Evolutionary conservation across 2,329 filamentous ascomycete genomes (phyloP).

Genomic region (Paracoccidioides brasiliensis): DNA sequence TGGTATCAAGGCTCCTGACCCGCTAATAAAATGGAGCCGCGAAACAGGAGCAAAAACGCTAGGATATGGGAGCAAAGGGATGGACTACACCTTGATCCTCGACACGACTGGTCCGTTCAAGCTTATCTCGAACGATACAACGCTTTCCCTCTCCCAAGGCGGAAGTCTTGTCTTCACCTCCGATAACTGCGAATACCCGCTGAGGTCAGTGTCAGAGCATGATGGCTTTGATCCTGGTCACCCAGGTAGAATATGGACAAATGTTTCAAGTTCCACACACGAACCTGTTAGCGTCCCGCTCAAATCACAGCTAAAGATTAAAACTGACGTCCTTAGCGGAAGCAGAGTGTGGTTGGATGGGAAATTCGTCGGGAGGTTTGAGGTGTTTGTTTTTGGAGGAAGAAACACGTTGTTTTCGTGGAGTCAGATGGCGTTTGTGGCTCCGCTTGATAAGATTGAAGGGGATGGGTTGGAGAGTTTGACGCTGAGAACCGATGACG

Average conservation of each 20-base stretch:
- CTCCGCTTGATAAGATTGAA: constrained; percentile 29
- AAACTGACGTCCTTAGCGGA: constrained; percentile 34
- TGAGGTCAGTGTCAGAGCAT: constrained; percentile 31
- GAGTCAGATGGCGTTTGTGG: constrained; percentile 46
- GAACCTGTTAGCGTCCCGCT: constrained; percentile 24
- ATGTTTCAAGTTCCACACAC: constrained; percentile 36
- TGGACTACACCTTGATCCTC: constrained; percentile 43
- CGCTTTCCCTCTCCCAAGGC: constrained; percentile 24
- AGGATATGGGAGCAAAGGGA: constrained; percentile 40
- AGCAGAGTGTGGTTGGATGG: constrained; percentile 38
- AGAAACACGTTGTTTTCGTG: constrained; percentile 40
- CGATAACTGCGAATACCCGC: constrained; percentile 37
- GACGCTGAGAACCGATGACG: background rate
- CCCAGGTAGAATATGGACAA: constrained; percentile 42
- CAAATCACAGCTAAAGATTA: constrained; percentile 28
- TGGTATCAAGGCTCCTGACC: constrained; percentile 23
- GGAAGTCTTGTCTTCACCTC: constrained; percentile 32
- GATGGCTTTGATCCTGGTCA: constrained; percentile 37
- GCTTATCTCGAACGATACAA: constrained; percentile 33
- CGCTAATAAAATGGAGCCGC: constrained; percentile 21
- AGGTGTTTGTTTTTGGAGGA: constrained; percentile 43
- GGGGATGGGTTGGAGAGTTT: constrained; percentile 12
- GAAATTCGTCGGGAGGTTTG: constrained; percentile 38
- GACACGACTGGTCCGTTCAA: constrained; percentile 34
- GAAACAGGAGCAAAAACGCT: constrained; percentile 23